Percentiles rank a stretch among this genome's conserved stretches.
These are phyloP conservation scores for Goffeauzyma gilvescens DNA, from an alignment of 768 basidiomycete genomes.

Conservation along the genomic window DNA sequence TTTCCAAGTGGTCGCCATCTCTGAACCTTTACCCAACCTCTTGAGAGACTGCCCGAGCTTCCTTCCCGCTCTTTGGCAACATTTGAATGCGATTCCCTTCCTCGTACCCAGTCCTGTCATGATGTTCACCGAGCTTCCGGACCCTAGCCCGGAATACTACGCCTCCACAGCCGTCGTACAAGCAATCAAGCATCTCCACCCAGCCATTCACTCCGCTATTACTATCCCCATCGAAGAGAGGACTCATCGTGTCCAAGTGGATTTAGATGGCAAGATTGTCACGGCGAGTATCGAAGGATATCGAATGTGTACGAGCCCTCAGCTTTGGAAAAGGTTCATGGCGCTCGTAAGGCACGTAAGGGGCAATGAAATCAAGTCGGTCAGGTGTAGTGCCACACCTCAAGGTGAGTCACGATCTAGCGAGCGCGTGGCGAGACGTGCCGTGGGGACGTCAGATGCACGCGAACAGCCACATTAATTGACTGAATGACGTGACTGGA, in stretches of 20 bases:
- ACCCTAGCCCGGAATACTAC: constrained; percentile 20
- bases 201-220: constrained; percentile 27
- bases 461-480: too few species aligned
- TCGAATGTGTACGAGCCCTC: constrained; percentile 49
- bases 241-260: constrained; percentile 59
- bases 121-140: constrained; percentile 26
- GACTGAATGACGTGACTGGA: too few species aligned
- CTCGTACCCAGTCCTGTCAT: constrained; percentile 21
- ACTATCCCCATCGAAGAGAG: constrained; percentile 16
- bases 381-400: constrained; percentile 87
- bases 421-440: too few species aligned
- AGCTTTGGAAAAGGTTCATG: constrained; percentile 37
- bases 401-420: too few species aligned
- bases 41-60: constrained; percentile 34
- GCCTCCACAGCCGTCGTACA: constrained; percentile 21
- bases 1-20: constrained; percentile 8
- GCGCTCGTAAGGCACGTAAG: constrained; percentile 68
- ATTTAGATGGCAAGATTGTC: constrained; percentile 68
- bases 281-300: constrained; percentile 59
- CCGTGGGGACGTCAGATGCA: too few species aligned
- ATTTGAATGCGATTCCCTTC: constrained; percentile 46
- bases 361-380: constrained; percentile 70
- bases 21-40: constrained; percentile 9
- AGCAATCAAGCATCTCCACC: constrained; percentile 25
- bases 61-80: constrained; percentile 6